Base-by-base conservation (phyloP, 495 filamentous ascomycete genomes). In the Aspergillus egyptiacus region DNA sequence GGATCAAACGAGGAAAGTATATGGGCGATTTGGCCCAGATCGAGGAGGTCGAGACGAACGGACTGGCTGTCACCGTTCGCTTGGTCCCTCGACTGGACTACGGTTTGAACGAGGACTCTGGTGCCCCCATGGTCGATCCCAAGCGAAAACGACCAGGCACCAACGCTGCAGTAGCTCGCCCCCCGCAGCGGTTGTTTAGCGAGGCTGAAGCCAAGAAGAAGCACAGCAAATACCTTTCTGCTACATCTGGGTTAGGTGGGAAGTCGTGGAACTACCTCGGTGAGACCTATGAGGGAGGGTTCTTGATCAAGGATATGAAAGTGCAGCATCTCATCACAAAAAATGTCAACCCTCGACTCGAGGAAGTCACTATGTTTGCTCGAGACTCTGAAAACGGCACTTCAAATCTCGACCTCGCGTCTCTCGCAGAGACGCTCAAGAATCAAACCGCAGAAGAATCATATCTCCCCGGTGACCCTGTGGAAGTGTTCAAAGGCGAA, bases 401-500 rank as follows among this genome's bases (percentile, higher is more conserved):
- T 10, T 88, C 96, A 49, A 94, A 93, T 50, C 73, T 99, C 23
- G 94, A 99, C 70, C 77, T 99, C 34, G 84, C 85, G 54, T 89
- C 91, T 5, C 73, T 99, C 24, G 87, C 89, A 25, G 83, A 87
- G 45, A 95, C 87, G 41, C 69, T 95, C 46, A 95, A 91, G 59
- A 85, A 86, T 37, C 81, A 78, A 27, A 83, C 81, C 18, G 79
- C 83, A 9, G 84, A 82, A 48, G 83, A 88, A 20, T 81, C 85
- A 4, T 99, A 95, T 56, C 80, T 90, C 2, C 87, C 89, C 1
- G 94, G 94, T 19, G 94, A 99, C 58, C 80, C 87, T 4, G 90
- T 98, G 9, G 94, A 97, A 63, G 87, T 99, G 35, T 97, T 89
- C 59, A 83, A 94, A 51, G 94, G 94, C 48, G 94, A 99, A 67